Percentiles rank a stretch among this genome's conserved stretches.
Evolutionary conservation across 768 basidiomycete species (phyloP).

Genomic region (Lactifluus pinguis): DNA sequence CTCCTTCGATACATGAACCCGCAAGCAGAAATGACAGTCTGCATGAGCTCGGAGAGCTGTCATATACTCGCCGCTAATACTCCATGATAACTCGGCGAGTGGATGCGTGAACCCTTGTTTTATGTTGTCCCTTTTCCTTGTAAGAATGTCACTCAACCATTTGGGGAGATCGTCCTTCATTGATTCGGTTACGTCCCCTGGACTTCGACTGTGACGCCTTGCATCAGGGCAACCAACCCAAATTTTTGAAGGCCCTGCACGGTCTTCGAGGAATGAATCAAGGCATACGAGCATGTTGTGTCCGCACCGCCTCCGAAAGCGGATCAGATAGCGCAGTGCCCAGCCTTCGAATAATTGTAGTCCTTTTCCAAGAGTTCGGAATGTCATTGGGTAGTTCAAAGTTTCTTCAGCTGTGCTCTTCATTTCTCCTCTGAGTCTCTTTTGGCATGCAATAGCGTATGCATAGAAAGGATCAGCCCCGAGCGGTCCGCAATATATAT

Average conservation of each 20-base stretch:
- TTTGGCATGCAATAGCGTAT: slow-evolving; percentile 12
- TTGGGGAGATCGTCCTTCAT: neutral
- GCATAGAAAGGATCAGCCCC: neutral
- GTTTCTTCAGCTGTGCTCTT: neutral
- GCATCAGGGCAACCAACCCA: neutral
- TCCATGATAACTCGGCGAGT: neutral
- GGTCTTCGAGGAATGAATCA: neutral
- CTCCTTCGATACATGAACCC: neutral
- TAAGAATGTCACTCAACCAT: neutral
- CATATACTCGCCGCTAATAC: neutral
- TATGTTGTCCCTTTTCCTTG: neutral
- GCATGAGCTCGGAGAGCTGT: neutral
- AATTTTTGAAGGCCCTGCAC: neutral
- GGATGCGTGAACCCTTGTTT: neutral
- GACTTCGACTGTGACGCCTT: no score
- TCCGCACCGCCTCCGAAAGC: neutral
- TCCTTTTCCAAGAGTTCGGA: neutral
- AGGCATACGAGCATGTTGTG: neutral
- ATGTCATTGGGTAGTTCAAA: neutral
- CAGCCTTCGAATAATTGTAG: neutral
- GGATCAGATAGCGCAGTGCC: neutral
- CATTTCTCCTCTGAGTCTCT: neutral
- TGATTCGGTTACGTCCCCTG: neutral
- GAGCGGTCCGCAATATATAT: neutral
- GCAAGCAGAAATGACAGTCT: neutral